Percentiles rank a stretch among this genome's conserved stretches.
phyloP scores from a whole-genome alignment of 164 flowering plant species.

The Buxus sempervirens region DNA sequence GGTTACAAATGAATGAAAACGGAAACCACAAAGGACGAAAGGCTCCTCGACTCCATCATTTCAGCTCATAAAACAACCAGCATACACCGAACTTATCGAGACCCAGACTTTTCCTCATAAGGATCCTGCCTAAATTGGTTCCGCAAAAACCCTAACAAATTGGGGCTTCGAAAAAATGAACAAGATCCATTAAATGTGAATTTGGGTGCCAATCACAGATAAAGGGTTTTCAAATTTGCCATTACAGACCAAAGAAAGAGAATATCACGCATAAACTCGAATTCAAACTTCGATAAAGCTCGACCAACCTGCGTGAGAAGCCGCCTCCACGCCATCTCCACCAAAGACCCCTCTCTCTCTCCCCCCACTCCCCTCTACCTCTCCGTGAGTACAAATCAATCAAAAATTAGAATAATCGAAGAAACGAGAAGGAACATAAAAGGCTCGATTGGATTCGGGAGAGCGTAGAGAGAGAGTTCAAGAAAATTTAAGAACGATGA shows the following conservation, averaged over 20 bases:
- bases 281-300: not conserved
- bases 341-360: not conserved
- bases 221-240: not conserved
- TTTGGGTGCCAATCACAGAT: not conserved
- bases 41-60: not conserved
- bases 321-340: conserved; percentile 27
- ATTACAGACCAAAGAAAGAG: not conserved
- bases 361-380: conserved; percentile 2
- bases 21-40: not conserved
- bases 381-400: not conserved
- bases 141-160: not conserved
- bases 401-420: not conserved
- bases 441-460: no score
- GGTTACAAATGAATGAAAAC: no score
- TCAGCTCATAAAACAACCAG: not conserved
- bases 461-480: no score
- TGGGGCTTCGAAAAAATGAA: not conserved
- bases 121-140: no score
- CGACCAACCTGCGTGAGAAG: conserved; percentile 23
- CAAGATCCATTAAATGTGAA: not conserved
- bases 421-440: not conserved
- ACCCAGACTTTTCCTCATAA: not conserved
- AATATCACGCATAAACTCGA: not conserved
- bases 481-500: no score
- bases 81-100: not conserved